Percentiles rank a stretch among this genome's conserved stretches.
These are phyloP conservation scores for Acaromyces ingoldii DNA, from an alignment of 1,284 basidiomycete species.

Conservation along the genomic window DNA sequence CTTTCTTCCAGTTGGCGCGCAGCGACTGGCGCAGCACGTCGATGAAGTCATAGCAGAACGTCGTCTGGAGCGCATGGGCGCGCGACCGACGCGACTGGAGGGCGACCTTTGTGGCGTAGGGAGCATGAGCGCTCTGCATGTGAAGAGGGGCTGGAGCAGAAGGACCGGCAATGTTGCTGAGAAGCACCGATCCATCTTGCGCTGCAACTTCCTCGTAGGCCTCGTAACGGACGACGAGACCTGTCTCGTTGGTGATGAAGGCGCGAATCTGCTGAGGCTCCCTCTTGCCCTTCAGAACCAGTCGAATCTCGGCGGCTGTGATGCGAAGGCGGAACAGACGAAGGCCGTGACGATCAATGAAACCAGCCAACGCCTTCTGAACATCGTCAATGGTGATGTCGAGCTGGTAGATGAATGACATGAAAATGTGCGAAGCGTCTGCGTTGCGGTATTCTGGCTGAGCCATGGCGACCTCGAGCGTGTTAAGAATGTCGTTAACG, in stretches of 20 bases:
- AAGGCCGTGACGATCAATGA: conserved; percentile 90
- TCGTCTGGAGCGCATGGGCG: conserved; percentile 96
- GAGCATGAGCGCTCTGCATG: conserved; percentile 28
- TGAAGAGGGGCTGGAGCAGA: conserved; percentile 26
- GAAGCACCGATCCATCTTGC: conserved; percentile 85
- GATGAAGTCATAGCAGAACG: conserved; percentile 96
- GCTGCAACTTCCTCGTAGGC: conserved; percentile 98
- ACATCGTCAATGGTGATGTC: conserved; percentile 93
- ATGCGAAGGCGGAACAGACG: conserved; percentile 96
- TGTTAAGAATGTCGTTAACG: conserved; percentile 87
- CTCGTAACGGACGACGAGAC: conserved; percentile 97
- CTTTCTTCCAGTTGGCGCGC: conserved; percentile 80
- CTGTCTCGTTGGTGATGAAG: conserved; percentile 96
- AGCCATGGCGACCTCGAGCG: conserved; percentile 63
- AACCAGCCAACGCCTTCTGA: conserved; percentile 87
- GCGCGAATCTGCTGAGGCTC: conserved; percentile 92
- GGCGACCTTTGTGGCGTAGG: conserved; percentile 97
- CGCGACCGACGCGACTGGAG: conserved; percentile 98
- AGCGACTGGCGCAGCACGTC: conserved; percentile 96
- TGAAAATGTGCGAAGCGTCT: conserved; percentile 54
- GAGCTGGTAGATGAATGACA: conserved; percentile 97
- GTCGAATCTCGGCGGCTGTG: conserved; percentile 93
- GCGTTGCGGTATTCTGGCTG: conserved; percentile 48
- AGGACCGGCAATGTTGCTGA: conserved; percentile 52
- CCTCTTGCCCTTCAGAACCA: conserved; percentile 73